Conservation (phyloP, 1,284 basidiomycete genomes). For the Sanghuangporus baumii region DNA sequence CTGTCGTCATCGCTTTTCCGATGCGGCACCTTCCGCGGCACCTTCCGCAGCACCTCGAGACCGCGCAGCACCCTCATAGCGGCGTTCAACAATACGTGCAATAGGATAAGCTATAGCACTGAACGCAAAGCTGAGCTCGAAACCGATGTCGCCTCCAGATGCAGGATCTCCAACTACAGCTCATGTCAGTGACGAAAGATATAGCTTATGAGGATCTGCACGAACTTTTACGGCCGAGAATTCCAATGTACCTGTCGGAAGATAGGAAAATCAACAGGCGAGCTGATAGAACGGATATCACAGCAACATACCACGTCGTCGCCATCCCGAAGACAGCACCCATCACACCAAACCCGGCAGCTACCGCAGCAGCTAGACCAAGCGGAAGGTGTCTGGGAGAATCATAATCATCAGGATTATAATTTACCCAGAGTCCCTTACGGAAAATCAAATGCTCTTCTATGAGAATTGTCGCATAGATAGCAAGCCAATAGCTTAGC, state of each 20-base stretch:
- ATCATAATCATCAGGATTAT: conserved; percentile 29
- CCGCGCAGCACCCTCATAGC: conserved; percentile 17
- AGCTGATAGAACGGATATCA: not conserved
- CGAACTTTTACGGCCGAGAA: conserved; percentile 22
- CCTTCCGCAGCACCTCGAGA: not conserved
- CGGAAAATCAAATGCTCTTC: conserved; percentile 35
- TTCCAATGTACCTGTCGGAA: conserved; percentile 22
- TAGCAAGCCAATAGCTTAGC: conserved; percentile 31
- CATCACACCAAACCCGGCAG: conserved; percentile 24
- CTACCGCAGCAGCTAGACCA: conserved; percentile 27
- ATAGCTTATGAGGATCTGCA: not conserved
- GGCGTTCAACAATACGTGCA: conserved; percentile 27
- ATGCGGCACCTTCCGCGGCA: not conserved
- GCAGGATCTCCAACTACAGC: conserved; percentile 20
- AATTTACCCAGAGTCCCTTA: conserved; percentile 26
- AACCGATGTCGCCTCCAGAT: conserved; percentile 28
- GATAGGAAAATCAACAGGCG: not conserved
- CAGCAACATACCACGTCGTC: conserved; percentile 21
- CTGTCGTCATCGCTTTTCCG: not conserved
- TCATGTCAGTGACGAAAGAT: not conserved
- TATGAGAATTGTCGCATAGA: conserved; percentile 29
- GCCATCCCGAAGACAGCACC: conserved; percentile 30
- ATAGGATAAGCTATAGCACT: conserved; percentile 27
- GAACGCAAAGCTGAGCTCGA: conserved; percentile 29
- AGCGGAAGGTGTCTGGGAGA: conserved; percentile 25